These are phyloP conservation scores for Ascochyta lentis DNA, from an alignment of 2,329 filamentous ascomycete species.

Conservation along the genomic window DNA sequence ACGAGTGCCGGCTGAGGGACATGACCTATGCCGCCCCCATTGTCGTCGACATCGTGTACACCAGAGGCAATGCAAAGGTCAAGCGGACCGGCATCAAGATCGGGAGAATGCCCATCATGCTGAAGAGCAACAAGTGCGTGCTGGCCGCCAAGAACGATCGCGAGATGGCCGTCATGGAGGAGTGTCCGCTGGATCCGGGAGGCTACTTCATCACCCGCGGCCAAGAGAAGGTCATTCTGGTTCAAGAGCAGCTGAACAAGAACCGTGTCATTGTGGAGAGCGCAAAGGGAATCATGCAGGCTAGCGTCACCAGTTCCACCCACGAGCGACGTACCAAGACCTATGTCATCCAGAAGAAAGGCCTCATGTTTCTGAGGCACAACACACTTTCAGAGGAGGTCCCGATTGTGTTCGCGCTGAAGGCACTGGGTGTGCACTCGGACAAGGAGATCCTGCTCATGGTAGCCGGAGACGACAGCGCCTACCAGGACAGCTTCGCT, in stretches of 20 bases:
- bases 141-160: conserved; percentile 82
- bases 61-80: conserved; percentile 78
- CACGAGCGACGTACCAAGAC: conserved; percentile 98
- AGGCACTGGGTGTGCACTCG: conserved; percentile 90
- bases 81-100: conserved; percentile 78
- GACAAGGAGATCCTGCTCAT: conserved; percentile 95
- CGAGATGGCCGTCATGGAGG: conserved; percentile 90
- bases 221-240: conserved; percentile 97
- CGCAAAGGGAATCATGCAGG: conserved; percentile 92
- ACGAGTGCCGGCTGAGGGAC: conserved; percentile 94
- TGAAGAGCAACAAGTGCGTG: conserved; percentile 92
- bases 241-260: conserved; percentile 98
- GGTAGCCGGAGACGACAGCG: conserved; percentile 83
- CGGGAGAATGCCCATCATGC: conserved; percentile 93
- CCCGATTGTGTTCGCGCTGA: conserved; percentile 92
- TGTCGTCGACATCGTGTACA: conserved; percentile 88
- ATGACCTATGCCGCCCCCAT: conserved; percentile 98
- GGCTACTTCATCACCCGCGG: conserved; percentile 98
- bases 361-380: conserved; percentile 85
- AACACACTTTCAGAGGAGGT: conserved; percentile 92
- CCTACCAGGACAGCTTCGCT: conserved; percentile 93
- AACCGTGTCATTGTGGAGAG: conserved; percentile 98
- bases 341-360: conserved; percentile 93
- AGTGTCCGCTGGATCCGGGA: conserved; percentile 94
- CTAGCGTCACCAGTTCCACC: conserved; percentile 91